Percentiles rank a stretch among this genome's conserved stretches.
phyloP scores from a whole-genome alignment of 2,329 filamentous ascomycete species.

The Colletotrichum coccodes region DNA sequence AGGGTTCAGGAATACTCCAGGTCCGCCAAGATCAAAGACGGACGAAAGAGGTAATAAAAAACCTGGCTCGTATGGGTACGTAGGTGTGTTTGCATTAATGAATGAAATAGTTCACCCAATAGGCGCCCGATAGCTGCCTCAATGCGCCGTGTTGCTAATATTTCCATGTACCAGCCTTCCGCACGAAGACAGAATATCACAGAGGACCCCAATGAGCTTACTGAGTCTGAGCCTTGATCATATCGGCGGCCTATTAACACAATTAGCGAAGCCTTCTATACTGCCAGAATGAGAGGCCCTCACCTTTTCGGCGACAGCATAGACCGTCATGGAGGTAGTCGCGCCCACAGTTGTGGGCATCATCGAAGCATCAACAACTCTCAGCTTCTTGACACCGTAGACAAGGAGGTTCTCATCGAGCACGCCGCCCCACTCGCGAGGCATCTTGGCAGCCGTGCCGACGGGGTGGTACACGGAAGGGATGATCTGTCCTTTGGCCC shows the following conservation, averaged over 20 bases:
- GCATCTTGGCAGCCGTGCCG: constrained; percentile 42
- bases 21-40: too few species aligned
- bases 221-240: constrained; percentile 31
- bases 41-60: too few species aligned
- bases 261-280: background rate
- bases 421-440: constrained; percentile 40
- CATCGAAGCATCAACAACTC: constrained; percentile 35
- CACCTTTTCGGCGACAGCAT: constrained; percentile 36
- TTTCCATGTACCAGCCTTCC: background rate
- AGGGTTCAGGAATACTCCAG: too few species aligned
- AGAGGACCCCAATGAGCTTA: background rate
- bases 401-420: constrained; percentile 41
- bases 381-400: constrained; percentile 39
- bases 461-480: constrained; percentile 41
- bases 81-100: too few species aligned
- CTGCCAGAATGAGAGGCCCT: background rate
- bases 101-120: too few species aligned
- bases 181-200: background rate
- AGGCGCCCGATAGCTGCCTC: too few species aligned
- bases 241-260: constrained; percentile 23
- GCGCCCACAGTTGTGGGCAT: constrained; percentile 36
- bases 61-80: too few species aligned
- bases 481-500: constrained; percentile 36
- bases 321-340: constrained; percentile 35
- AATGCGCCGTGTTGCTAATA: too few species aligned